Evolutionary conservation across 2,329 filamentous ascomycete species (phyloP).

Genomic region (Corynespora cassiicola): DNA sequence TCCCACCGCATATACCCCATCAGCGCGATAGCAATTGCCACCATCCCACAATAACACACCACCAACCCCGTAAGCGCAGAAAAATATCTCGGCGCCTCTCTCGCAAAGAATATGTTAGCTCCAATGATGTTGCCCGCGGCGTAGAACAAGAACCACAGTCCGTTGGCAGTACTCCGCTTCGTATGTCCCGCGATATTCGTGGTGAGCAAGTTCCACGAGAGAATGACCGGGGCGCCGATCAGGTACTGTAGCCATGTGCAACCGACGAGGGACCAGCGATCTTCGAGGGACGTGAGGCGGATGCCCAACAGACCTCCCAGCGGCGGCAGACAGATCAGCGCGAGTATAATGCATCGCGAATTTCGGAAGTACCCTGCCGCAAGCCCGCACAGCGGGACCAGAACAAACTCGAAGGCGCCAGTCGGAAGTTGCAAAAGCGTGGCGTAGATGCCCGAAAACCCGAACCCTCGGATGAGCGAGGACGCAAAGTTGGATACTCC

Average conservation of each 20-base stretch:
- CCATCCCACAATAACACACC: conserved; percentile 52
- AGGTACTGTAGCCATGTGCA: conserved; percentile 62
- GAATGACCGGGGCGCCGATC: conserved; percentile 57
- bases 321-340: conserved; percentile 53
- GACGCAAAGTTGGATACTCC: conserved; percentile 59
- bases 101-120: conserved; percentile 55
- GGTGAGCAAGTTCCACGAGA: conserved; percentile 59
- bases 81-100: conserved; percentile 53
- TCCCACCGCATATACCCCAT: conserved; percentile 39
- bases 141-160: conserved; percentile 58
- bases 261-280: conserved; percentile 58
- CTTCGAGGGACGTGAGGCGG: conserved; percentile 52
- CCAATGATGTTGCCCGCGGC: conserved; percentile 58
- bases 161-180: conserved; percentile 58
- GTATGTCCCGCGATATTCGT: conserved; percentile 57
- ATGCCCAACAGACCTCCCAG: conserved; percentile 60
- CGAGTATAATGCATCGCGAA: conserved; percentile 37
- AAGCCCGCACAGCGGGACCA: conserved; percentile 43
- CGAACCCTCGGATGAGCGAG: conserved; percentile 53
- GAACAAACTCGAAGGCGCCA: conserved; percentile 52
- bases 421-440: conserved; percentile 53
- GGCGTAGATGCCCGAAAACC: conserved; percentile 48
- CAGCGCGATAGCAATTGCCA: conserved; percentile 39
- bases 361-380: conserved; percentile 40
- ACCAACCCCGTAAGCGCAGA: conserved; percentile 53